Conservation (phyloP, 2,329 filamentous ascomycete species). For the Celoporthe dispersa region DNA sequence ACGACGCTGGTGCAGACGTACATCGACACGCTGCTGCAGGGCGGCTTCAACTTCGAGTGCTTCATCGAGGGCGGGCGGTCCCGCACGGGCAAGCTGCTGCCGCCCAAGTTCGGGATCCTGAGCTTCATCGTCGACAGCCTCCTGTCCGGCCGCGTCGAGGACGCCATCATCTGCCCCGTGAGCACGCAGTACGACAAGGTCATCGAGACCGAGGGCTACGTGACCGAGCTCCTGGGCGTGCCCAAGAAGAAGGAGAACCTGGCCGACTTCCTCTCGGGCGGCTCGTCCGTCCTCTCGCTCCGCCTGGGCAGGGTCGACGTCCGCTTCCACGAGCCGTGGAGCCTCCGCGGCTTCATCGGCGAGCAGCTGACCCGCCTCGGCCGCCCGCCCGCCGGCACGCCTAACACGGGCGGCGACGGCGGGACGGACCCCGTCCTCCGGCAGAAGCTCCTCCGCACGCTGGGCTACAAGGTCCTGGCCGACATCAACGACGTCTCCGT, state of each 20-base stretch:
- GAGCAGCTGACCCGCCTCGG: constrained; percentile 69
- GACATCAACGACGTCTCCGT: constrained; percentile 97
- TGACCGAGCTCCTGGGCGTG: constrained; percentile 88
- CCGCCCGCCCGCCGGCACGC: constrained; percentile 48
- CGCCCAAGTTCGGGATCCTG: constrained; percentile 94
- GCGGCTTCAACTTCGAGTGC: constrained; percentile 94
- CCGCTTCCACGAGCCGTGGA: constrained; percentile 96
- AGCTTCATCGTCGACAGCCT: constrained; percentile 91
- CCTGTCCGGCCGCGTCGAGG: constrained; percentile 82
- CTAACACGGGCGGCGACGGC: constrained; percentile 51
- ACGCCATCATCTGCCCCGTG: constrained; percentile 92
- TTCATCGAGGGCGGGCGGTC: constrained; percentile 96
- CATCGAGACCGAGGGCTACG: constrained; percentile 96
- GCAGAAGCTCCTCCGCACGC: constrained; percentile 76
- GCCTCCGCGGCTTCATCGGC: constrained; percentile 77
- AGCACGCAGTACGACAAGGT: constrained; percentile 99
- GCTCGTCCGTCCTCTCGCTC: constrained; percentile 84
- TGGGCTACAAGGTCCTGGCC: constrained; percentile 89
- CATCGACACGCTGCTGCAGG: constrained; percentile 87
- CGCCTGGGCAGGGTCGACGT: constrained; percentile 92
- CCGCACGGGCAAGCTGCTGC: constrained; percentile 88
- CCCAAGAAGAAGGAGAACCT: constrained; percentile 97
- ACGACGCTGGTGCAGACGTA: constrained; percentile 93
- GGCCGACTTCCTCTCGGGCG: constrained; percentile 81
- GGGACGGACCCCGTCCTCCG: constrained; percentile 58